These are phyloP conservation scores for Aureobasidium sp. DNA, from an alignment of 2,329 filamentous ascomycete species.

Conservation along the genomic window DNA sequence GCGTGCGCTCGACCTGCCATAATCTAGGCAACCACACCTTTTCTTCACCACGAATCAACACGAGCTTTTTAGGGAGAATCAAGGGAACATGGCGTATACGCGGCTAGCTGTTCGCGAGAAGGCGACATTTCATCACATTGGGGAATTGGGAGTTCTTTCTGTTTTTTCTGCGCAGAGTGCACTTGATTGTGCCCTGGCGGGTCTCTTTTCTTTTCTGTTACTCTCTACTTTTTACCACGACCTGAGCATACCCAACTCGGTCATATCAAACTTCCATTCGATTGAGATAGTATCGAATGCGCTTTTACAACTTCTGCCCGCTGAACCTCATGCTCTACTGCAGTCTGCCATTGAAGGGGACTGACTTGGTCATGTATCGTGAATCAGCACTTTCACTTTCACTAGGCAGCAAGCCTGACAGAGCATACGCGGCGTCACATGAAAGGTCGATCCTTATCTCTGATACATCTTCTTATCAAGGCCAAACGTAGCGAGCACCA, in stretches of 20 bases:
- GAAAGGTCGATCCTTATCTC: not conserved
- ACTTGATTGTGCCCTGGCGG: constrained; percentile 4
- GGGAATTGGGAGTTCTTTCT: constrained; percentile 5
- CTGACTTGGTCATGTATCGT: not conserved
- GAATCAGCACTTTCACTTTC: not conserved
- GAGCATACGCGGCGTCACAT: constrained; percentile 7
- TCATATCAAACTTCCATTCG: not conserved
- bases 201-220: not conserved
- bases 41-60: constrained; percentile 13
- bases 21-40: constrained; percentile 9
- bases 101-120: not conserved
- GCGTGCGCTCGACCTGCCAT: constrained; percentile 14
- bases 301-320: not conserved
- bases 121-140: not conserved
- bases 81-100: constrained; percentile 12
- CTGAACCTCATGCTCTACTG: not conserved
- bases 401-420: not conserved
- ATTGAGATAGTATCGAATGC: not conserved
- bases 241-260: constrained; percentile 12
- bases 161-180: not conserved
- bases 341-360: too few relatives aligned
- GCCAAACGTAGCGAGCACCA: not conserved
- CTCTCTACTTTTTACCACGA: not conserved
- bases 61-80: constrained; percentile 14
- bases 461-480: not conserved